Conservation (phyloP, 148 eudicot genomes). For the Diospyros lotus region DNA sequence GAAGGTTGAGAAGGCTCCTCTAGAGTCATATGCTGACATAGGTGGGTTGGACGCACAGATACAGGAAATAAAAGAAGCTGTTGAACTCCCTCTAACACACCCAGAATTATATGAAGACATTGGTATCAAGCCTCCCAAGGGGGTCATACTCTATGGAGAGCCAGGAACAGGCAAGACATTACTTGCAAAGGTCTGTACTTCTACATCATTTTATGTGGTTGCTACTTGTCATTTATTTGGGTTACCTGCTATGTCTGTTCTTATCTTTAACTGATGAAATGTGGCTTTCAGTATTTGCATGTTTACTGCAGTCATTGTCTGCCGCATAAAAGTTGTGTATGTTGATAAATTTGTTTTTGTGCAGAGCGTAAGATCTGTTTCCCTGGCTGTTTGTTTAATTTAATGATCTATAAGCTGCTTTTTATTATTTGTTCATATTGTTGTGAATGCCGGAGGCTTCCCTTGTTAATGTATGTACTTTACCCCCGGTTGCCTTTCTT, state of each 20-base stretch:
- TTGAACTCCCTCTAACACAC: constrained; percentile 93
- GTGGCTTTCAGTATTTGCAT: neutral
- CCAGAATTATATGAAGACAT: constrained; percentile 98
- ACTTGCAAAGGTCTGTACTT: constrained; percentile 80
- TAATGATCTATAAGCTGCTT: no score
- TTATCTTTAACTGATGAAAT: neutral
- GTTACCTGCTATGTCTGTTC: neutral
- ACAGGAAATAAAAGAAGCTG: constrained; percentile 98
- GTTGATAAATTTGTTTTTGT: no score
- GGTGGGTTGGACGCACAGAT: constrained; percentile 98
- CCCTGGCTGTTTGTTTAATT: no score
- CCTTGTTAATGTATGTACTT: no score
- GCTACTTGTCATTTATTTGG: neutral
- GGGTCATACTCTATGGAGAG: constrained; percentile 94
- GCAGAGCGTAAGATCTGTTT: no score
- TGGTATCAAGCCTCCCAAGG: constrained; percentile 97
- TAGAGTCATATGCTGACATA: constrained; percentile 96
- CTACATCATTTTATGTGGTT: neutral
- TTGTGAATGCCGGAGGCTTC: no score
- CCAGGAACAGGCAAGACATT: constrained; percentile 98
- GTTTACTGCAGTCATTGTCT: neutral
- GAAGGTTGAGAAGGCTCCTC: constrained; percentile 98
- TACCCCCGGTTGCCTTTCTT: no score
- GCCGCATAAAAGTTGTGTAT: neutral
- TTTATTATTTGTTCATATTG: no score